These are phyloP conservation scores for Syzygium malaccense DNA, from an alignment of 441 rosid species.

Conservation along the genomic window DNA sequence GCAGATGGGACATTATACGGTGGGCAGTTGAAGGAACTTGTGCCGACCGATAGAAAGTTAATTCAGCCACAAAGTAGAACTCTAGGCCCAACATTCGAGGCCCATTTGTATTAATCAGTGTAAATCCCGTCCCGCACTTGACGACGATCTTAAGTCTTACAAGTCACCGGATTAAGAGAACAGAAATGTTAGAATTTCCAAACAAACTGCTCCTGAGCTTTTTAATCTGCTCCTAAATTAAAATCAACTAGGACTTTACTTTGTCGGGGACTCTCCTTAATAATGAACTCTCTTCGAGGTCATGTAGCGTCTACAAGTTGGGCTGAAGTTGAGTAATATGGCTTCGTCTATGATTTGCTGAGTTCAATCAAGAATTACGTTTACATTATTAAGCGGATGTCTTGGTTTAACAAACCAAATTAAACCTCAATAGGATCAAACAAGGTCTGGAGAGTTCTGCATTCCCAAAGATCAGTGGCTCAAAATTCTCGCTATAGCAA, in stretches of 20 bases:
- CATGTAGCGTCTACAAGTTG: not conserved
- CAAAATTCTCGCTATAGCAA: not conserved
- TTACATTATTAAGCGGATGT: not conserved
- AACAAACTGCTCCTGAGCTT: not conserved
- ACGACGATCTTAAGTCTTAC: not conserved
- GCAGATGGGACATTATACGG: not conserved
- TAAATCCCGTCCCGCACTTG: not conserved
- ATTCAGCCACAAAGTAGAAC: not conserved
- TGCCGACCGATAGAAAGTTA: too few relatives aligned
- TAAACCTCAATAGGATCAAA: not conserved
- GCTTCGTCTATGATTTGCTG: not conserved
- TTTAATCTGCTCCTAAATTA: not conserved
- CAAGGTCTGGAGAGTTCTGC: not conserved
- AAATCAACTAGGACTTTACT: not conserved
- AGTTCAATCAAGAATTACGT: not conserved
- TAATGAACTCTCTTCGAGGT: not conserved
- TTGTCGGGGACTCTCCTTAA: not conserved
- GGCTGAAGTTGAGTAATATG: not conserved
- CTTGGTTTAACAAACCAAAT: not conserved
- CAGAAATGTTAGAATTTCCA: not conserved
- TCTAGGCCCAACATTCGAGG: not conserved
- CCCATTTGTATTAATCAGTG: not conserved
- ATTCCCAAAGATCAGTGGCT: not conserved
- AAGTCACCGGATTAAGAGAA: not conserved
- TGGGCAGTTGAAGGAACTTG: not conserved